Percentiles rank a stretch among this genome's conserved stretches.
These are phyloP conservation scores for Botrytis aclada DNA, from an alignment of 2,329 filamentous ascomycete genomes.

Conservation along the genomic window DNA sequence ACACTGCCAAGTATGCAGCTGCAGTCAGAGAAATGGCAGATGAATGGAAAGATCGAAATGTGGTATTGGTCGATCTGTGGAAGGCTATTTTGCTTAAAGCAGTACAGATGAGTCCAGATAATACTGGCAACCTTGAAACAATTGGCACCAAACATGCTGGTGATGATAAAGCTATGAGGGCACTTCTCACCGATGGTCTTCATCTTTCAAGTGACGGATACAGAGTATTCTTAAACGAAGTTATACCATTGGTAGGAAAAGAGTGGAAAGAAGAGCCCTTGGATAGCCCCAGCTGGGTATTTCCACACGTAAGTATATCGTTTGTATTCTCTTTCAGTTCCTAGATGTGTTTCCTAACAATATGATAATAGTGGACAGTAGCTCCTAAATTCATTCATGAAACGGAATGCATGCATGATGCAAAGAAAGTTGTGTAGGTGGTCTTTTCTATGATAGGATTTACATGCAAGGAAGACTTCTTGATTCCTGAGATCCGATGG, in stretches of 20 bases:
- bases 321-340: slow-evolving; percentile 36
- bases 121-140: slow-evolving; percentile 20
- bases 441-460: not conserved
- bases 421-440: not conserved
- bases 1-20: slow-evolving; percentile 61
- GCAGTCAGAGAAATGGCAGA: slow-evolving; percentile 52
- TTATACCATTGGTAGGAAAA: slow-evolving; percentile 29
- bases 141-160: slow-evolving; percentile 28
- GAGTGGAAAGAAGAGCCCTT: slow-evolving; percentile 28
- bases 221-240: slow-evolving; percentile 31
- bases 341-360: not conserved
- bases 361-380: slow-evolving; percentile 4
- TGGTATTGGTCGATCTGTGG: slow-evolving; percentile 78
- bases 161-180: slow-evolving; percentile 22
- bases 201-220: slow-evolving; percentile 37
- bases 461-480: not conserved
- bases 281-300: slow-evolving; percentile 29
- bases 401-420: not conserved
- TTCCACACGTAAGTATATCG: slow-evolving; percentile 28
- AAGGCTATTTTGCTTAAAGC: slow-evolving; percentile 69
- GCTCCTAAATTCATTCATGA: slow-evolving; percentile 1
- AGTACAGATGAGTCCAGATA: slow-evolving; percentile 49
- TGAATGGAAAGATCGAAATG: slow-evolving; percentile 31
- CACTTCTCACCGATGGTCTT: slow-evolving; percentile 34
- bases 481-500: not conserved